Evolutionary conservation across 2,329 filamentous ascomycete genomes (phyloP), one percentile per base, ranked within the genome.

Genomic region (Fusarium abutilonis): DNA sequence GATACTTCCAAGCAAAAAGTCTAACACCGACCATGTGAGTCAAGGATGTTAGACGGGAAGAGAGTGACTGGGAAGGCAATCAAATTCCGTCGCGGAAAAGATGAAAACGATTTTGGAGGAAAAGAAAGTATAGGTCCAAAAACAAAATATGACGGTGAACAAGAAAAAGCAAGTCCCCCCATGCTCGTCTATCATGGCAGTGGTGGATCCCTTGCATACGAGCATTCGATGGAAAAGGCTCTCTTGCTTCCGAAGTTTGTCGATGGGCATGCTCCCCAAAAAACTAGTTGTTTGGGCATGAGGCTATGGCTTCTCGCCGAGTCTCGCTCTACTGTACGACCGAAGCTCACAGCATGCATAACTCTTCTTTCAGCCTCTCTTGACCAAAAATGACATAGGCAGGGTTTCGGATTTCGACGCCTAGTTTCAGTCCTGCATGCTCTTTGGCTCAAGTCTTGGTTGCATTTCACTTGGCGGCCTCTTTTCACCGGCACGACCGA

Each of bases 191-290:
- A 46, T 42, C 59, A 46, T 43, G 28, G 32, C 36, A 19, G 21
- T 32, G 23, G 26, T 36, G 45, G 46, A 52, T 54, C 47, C 60
- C 48, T 60, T 63, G 57, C 57, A 51, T 44, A 40, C n/a, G 39
- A 21, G 21, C 38, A 52, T 29, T 46, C 19, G 13, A 15, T 19
- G 31, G 51, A 50, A 39, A 50, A 45, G 41, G 9, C 40, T 28
- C 9, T 43, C 17, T 38, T 38, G 36, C 6, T 5, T 21, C 19
- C 15, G 19, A 29, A 34, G 43, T 15, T 23, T 49, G 14, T 17
- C 9, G 34, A 39, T 10, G 17, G 21, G 14, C 15, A 23, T 46
- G 11, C 10, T 39, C 28, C 28, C 40, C 14, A 32, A 35, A 40
- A 15, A 53, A 34, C 17, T 11, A n/a, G 13, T n/a, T 43, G 29